phyloP scores from a whole-genome alignment of 148 eudicot genomes.

The Agrostemma githago region DNA sequence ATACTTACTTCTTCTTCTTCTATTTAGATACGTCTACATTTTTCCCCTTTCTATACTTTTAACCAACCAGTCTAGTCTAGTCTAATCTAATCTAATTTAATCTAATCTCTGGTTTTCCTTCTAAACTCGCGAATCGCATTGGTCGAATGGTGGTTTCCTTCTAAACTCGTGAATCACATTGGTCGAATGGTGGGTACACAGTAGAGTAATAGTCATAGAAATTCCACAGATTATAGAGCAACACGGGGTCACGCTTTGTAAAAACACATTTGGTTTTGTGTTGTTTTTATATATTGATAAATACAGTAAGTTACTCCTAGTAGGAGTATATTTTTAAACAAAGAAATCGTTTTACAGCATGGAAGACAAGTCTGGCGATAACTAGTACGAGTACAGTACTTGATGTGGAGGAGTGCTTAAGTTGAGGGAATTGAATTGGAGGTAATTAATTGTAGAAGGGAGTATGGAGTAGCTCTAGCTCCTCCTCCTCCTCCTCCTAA shows the following conservation, averaged over 20 bases:
- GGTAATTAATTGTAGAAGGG: neutral
- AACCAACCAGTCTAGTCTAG: neutral
- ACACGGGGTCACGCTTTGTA: no score
- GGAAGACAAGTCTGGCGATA: no score
- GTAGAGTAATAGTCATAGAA: neutral
- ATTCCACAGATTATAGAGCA: no score
- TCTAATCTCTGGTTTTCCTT: no score
- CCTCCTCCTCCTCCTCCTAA: no score
- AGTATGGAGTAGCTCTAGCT: neutral
- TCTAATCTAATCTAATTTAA: neutral
- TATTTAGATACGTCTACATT: neutral
- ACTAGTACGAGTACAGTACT: no score
- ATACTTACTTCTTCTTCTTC: neutral
- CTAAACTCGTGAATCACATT: neutral
- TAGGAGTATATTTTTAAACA: no score
- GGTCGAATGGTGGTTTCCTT: neutral
- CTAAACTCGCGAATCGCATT: neutral
- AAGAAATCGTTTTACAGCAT: no score
- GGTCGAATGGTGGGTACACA: neutral
- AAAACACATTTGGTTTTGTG: no score
- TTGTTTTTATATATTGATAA: no score
- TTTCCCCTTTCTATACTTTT: neutral
- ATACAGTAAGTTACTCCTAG: no score
- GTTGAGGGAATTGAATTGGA: neutral
- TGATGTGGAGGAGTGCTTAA: neutral